Evolutionary conservation across 129 eudicot genomes (phyloP).

Genomic region (Helichrysum umbraculigerum): DNA sequence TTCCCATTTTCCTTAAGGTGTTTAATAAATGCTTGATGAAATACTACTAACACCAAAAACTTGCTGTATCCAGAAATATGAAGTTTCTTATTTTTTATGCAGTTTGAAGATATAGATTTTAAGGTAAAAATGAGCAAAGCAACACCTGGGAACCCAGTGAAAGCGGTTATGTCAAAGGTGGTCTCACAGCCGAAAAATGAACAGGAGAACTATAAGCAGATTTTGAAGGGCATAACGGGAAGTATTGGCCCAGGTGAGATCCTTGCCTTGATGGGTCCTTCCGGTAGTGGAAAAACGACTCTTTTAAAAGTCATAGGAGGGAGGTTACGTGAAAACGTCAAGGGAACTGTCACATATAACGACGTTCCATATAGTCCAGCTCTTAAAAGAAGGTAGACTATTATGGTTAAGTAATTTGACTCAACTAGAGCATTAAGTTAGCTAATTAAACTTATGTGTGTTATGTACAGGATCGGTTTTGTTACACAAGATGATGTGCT

Average conservation of each 20-base stretch:
- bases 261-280: constrained; percentile 98
- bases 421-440: neutral
- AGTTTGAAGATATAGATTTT: constrained; percentile 87
- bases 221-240: constrained; percentile 88
- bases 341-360: constrained; percentile 80
- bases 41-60: neutral
- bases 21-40: neutral
- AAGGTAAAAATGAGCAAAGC: constrained; percentile 69
- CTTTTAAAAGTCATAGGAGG: constrained; percentile 82
- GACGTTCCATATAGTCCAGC: constrained; percentile 80
- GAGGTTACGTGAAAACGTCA: constrained; percentile 64
- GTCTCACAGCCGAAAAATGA: constrained; percentile 50
- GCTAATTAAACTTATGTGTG: neutral
- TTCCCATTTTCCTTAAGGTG: constrained; percentile 88
- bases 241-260: constrained; percentile 92
- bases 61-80: neutral
- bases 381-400: constrained; percentile 70
- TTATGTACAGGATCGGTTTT: constrained; percentile 70
- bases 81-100: constrained; percentile 31
- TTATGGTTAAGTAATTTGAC: neutral
- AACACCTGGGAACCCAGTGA: constrained; percentile 57
- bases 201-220: constrained; percentile 72
- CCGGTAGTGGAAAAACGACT: constrained; percentile 98
- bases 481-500: constrained; percentile 96
- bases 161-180: constrained; percentile 65